Conservation (phyloP, 306 rosid genomes). For the Hippophae rhamnoides region DNA sequence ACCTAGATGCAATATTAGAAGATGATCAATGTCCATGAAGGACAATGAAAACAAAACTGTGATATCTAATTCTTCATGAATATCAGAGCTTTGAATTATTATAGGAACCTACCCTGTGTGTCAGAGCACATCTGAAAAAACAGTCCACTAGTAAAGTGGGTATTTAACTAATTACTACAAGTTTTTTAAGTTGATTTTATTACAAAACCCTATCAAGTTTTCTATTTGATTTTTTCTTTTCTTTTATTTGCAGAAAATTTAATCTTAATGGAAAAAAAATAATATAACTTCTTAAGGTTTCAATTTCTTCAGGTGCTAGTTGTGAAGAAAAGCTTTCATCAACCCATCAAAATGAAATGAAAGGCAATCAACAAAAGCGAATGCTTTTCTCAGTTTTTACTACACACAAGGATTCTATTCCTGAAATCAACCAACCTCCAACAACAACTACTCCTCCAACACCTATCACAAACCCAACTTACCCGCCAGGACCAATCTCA, state of each 20-base stretch:
- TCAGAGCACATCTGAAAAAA: no score
- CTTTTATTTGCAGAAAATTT: background rate
- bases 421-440: conserved; percentile 67
- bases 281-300: conserved; percentile 9
- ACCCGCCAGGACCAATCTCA: no score
- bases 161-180: no score
- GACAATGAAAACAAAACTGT: no score
- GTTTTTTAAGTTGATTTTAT: no score
- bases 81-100: no score
- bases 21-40: no score
- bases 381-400: conserved; percentile 26
- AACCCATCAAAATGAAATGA: conserved; percentile 18
- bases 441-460: background rate
- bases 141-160: no score
- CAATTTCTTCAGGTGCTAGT: conserved; percentile 52
- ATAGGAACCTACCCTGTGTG: no score
- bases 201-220: background rate
- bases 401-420: conserved; percentile 42
- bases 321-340: conserved; percentile 31
- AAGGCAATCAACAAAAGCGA: conserved; percentile 30
- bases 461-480: background rate
- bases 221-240: no score
- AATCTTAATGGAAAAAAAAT: background rate
- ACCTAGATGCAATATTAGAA: no score
- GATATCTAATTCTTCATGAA: no score